These are phyloP conservation scores for Dictyophora rubrovolvata DNA, from an alignment of 768 basidiomycete genomes.

Conservation along the genomic window DNA sequence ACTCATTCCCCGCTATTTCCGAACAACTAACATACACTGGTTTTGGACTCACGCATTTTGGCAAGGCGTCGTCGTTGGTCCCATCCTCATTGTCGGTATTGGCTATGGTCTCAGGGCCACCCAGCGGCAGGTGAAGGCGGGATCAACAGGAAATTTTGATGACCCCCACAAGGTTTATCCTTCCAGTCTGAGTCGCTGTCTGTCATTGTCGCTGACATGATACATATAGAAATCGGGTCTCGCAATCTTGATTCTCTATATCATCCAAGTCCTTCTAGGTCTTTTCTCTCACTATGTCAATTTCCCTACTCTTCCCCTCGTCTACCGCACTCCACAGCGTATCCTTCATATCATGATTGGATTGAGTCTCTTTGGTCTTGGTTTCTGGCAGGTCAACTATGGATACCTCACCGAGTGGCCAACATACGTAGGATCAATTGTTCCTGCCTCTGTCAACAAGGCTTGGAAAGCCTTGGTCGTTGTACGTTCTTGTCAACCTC, in stretches of 20 bases:
- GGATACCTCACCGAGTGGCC: conserved; percentile 25
- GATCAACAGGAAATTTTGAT: conserved; percentile 11
- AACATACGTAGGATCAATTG: conserved; percentile 23
- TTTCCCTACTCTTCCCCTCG: conserved; percentile 24
- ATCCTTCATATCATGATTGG: conserved; percentile 38
- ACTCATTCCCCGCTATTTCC: conserved; percentile 41
- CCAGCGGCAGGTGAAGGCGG: neutral
- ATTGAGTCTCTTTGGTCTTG: conserved; percentile 41
- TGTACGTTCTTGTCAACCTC: conserved; percentile 22
- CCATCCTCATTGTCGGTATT: conserved; percentile 44
- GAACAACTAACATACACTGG: conserved; percentile 43
- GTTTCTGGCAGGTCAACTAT: conserved; percentile 27
- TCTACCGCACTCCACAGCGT: conserved; percentile 34
- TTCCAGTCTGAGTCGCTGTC: too few relatives aligned
- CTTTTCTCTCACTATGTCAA: conserved; percentile 45
- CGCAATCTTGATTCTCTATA: conserved; percentile 43
- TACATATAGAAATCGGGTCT: conserved; percentile 36
- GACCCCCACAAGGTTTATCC: conserved; percentile 32
- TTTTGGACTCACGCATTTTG: conserved; percentile 39
- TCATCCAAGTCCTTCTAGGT: conserved; percentile 40
- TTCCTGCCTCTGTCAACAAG: conserved; percentile 25
- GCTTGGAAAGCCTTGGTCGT: conserved; percentile 38
- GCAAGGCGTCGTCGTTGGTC: conserved; percentile 40
- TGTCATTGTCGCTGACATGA: neutral
- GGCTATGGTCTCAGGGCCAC: conserved; percentile 30